Evolutionary conservation across 148 eudicot genomes (phyloP), one percentile per base, ranked within the genome.

Genomic region (Bassia scoparia): DNA sequence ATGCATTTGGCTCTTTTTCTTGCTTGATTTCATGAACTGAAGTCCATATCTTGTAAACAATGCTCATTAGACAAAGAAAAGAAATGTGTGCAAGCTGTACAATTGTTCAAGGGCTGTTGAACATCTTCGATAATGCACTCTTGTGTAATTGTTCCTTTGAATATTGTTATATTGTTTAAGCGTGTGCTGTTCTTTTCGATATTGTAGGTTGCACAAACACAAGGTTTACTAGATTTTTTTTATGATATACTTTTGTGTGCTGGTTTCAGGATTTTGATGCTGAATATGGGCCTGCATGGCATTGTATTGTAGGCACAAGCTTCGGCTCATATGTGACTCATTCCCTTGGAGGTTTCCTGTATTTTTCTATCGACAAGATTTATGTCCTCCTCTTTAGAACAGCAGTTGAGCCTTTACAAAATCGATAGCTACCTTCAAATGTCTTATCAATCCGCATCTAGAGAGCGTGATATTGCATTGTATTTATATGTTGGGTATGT

Each of bases 301-400:
- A 88, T 63, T 88, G 91, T 73, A 88, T 88, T 3, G 91, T 86
- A 8, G 91, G 91, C 66, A 88, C 89, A 30, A 86, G 89, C 74
- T 88, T 86, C 29, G 91, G 91, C 41, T 88, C 91, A 4, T 88
- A 83, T 58, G 91, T 88, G 13, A 88, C 91, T 26, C 91, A 88
- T 82, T 88, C 89, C 27, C 18, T 81, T 1, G 91, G 91, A 78
- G 87, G 91, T 54, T 88, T 88, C 83, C 71, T 88, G 86, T 86
- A 85, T 74, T 88, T 88, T 79, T 85, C 89, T 0, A 83, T 87
- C n/a, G 90, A 87, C 79, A 87, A 87, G 79, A 80, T 87, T 58
- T 81, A 87, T 56, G 63, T 87, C 79, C 88, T 87, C 31, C 90
- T 87, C 73, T 87, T 87, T 78, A 85, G 80, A 81, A 87, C 90